phyloP scores from a whole-genome alignment of 1,284 basidiomycete genomes.

The Sporisorium exsertum region DNA sequence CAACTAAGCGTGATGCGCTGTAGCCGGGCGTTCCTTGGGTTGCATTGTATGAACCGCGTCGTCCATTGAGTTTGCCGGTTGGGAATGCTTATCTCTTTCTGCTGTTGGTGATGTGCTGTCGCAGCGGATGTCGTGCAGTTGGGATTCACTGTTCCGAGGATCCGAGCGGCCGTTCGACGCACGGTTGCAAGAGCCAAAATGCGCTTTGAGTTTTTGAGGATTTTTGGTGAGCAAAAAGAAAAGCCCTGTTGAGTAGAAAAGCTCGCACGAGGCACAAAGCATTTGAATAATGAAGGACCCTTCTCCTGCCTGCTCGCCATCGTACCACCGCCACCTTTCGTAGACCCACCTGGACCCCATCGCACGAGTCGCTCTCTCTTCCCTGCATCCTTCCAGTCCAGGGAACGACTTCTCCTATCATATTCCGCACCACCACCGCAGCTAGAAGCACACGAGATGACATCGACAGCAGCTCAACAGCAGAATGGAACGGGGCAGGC shows the following conservation, averaged over 20 bases:
- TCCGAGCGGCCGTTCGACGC: slow-evolving; percentile 23
- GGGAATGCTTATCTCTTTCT: slow-evolving; percentile 9
- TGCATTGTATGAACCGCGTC: background rate
- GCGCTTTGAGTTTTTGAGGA: background rate
- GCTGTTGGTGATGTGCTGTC: slow-evolving; percentile 10
- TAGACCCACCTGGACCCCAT: background rate
- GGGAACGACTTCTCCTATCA: background rate
- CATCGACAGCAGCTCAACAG: slow-evolving; percentile 8
- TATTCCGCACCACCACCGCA: background rate
- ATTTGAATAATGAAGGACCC: background rate
- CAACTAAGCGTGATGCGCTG: background rate
- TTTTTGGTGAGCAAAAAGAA: no score
- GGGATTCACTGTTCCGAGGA: slow-evolving; percentile 11
- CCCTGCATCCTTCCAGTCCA: background rate
- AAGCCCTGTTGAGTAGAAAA: background rate
- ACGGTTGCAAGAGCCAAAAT: slow-evolving; percentile 19
- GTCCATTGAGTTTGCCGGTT: background rate
- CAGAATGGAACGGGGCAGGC: slow-evolving; percentile 24
- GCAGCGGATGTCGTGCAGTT: background rate
- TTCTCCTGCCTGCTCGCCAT: background rate
- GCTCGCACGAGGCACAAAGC: background rate
- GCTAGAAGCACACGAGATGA: slow-evolving; percentile 15
- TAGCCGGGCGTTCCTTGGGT: background rate
- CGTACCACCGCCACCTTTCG: background rate
- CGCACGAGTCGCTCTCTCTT: no score